These are phyloP conservation scores for Lipomyces oligophaga DNA, from an alignment of 805 yeast genomes.

Conservation along the genomic window DNA sequence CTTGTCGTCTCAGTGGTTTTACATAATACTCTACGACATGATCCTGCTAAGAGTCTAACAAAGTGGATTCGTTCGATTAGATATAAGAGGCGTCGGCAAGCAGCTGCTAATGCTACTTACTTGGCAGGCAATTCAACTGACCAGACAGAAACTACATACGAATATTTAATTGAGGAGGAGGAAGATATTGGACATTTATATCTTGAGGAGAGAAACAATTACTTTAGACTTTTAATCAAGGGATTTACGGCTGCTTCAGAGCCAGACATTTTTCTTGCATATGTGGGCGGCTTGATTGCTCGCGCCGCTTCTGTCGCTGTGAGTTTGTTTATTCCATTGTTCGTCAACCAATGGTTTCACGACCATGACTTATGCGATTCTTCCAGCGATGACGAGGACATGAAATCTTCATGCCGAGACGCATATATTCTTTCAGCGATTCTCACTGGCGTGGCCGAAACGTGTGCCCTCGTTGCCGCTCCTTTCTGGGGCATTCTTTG, in stretches of 20 bases:
- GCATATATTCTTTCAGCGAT: constrained; percentile 66
- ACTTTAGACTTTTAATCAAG: constrained; percentile 42
- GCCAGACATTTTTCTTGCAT: constrained; percentile 51
- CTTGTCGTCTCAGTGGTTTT: constrained; percentile 42
- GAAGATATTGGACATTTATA: constrained; percentile 23
- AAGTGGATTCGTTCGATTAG: constrained; percentile 34
- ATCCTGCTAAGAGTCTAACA: constrained; percentile 37
- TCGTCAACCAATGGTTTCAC: constrained; percentile 55
- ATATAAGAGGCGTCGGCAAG: constrained; percentile 24
- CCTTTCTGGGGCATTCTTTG: constrained; percentile 62
- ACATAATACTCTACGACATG: constrained; percentile 47
- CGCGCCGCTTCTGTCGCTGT: constrained; percentile 55
- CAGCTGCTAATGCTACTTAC: neutral
- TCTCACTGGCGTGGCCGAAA: constrained; percentile 62
- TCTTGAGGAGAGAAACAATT: constrained; percentile 30
- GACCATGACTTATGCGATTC: constrained; percentile 48
- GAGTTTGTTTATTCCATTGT: constrained; percentile 52
- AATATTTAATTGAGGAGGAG: constrained; percentile 15
- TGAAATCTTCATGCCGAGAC: constrained; percentile 49
- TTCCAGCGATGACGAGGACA: constrained; percentile 14
- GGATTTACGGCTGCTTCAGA: constrained; percentile 49
- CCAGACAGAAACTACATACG: constrained; percentile 33
- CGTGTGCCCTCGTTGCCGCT: constrained; percentile 54
- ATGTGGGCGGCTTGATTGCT: constrained; percentile 58
- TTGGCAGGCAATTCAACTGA: constrained; percentile 37